These are phyloP conservation scores for Fusarium mangiferae DNA, from an alignment of 2,329 filamentous ascomycete genomes.

Conservation along the genomic window DNA sequence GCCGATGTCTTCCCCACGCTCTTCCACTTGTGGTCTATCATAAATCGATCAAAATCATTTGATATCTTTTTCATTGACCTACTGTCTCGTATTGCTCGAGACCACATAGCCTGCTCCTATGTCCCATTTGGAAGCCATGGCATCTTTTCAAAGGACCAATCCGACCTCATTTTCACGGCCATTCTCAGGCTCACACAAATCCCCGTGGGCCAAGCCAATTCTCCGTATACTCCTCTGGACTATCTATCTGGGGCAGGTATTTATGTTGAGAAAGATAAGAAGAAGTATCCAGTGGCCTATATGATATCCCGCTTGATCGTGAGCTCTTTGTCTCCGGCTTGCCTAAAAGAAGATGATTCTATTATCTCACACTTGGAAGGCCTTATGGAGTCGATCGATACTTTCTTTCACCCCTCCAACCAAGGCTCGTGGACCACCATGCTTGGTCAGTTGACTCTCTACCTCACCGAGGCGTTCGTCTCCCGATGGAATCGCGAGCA, in stretches of 20 bases:
- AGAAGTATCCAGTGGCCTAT: conserved; percentile 91
- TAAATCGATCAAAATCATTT: conserved; percentile 87
- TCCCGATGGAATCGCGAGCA: conserved; percentile 97
- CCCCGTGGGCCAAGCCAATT: conserved; percentile 94
- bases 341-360: conserved; percentile 80
- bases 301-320: conserved; percentile 93
- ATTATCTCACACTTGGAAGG: conserved; percentile 88
- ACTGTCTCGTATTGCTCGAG: conserved; percentile 85
- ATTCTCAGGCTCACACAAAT: conserved; percentile 92
- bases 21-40: conserved; percentile 95
- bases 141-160: conserved; percentile 92
- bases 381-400: conserved; percentile 93
- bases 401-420: conserved; percentile 98
- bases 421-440: conserved; percentile 91
- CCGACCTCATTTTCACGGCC: conserved; percentile 91
- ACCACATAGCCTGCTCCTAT: conserved; percentile 79
- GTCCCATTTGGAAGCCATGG: conserved; percentile 87
- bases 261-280: conserved; percentile 90
- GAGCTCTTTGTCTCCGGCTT: conserved; percentile 89
- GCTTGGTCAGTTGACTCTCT: conserved; percentile 89
- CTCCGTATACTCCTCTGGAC: conserved; percentile 89
- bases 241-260: conserved; percentile 83
- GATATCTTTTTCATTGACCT: conserved; percentile 91
- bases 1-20: conserved; percentile 91
- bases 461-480: conserved; percentile 94